These are phyloP conservation scores for Nigrospora osmanthi DNA, from an alignment of 2,329 filamentous ascomycete genomes.

Conservation along the genomic window DNA sequence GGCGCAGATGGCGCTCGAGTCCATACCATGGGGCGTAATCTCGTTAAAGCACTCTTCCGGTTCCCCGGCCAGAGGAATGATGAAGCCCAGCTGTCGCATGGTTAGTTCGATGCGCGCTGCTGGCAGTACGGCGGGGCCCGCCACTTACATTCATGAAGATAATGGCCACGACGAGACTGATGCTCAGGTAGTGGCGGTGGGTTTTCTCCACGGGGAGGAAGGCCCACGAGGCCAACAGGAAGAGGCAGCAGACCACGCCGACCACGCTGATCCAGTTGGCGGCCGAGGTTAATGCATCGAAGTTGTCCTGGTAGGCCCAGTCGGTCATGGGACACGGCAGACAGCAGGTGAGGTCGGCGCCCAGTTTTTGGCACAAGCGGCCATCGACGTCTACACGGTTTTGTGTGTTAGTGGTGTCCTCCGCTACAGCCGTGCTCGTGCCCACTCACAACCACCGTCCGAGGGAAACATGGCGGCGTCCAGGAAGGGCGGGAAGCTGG, in stretches of 20 bases:
- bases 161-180: constrained; percentile 72
- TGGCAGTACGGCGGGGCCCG: not conserved
- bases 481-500: constrained; percentile 50
- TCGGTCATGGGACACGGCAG: constrained; percentile 83
- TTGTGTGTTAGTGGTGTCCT: constrained; percentile 19
- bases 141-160: constrained; percentile 69
- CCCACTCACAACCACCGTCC: constrained; percentile 6
- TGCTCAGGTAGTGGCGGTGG: constrained; percentile 84
- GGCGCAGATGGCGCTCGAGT: constrained; percentile 71
- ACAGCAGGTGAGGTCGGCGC: constrained; percentile 58
- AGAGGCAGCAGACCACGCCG: constrained; percentile 62
- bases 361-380: constrained; percentile 33
- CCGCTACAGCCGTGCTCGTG: constrained; percentile 1
- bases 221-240: constrained; percentile 73
- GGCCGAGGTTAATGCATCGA: constrained; percentile 49
- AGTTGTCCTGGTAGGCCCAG: constrained; percentile 60
- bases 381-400: constrained; percentile 45
- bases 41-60: constrained; percentile 79
- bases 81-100: constrained; percentile 66
- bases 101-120: not conserved
- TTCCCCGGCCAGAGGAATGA: constrained; percentile 72
- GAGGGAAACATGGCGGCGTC: constrained; percentile 51
- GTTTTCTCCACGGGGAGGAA: constrained; percentile 82
- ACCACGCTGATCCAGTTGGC: constrained; percentile 81
- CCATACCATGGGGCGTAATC: constrained; percentile 93